Evolutionary conservation across 345 rosid genomes (phyloP), one percentile per base, ranked within the genome.

Genomic region (Hypericum androsaemum): DNA sequence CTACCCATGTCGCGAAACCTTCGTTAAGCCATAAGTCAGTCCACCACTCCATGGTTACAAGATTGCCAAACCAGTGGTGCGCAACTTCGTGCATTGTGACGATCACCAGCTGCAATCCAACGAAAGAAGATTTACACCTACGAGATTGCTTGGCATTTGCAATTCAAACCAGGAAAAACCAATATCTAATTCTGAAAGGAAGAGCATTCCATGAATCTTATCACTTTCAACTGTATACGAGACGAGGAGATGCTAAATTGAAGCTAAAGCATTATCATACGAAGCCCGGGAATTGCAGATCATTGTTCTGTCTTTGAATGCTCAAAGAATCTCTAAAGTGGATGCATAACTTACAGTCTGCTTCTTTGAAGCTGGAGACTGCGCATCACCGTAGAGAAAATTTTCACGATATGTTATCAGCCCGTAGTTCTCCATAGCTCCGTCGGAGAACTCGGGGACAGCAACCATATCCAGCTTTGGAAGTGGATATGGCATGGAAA

Each of bases 351-450:
- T 44, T 44, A 44, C 47, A 12, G 15, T 44, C 15, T 44, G 12
- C 47, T 44, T 44, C 13, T 16, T 44, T 12, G 47, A 44, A 44
- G 47, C 47, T 9, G 47, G 7, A 44, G 47, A 44, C 0, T 12
- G n/a, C 47, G 5, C 15, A 16, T 44, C 47, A 12, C 15, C 15
- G 7, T 44, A 16, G 10, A 53, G 5, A 22, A 5, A 11, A 7
- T 60, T 64, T 45, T 70, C 70, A n/a, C 73, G 71, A 54, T 66
- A 74, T 12, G 61, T 64, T 32, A 74, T 58, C 46, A 74, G 57
- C 12, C 78, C 78, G 39, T 61, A 66, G 45, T 72, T 76, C 64
- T 76, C 81, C 77, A 72, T 76, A 7, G 79, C 79, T 17, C 79
- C 75, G 14, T 35, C 68, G 10, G 71, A 5, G 58, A 74, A 64